Conservation (phyloP, 2,329 filamentous ascomycete genomes). For the Lasiodiplodia sp. region DNA sequence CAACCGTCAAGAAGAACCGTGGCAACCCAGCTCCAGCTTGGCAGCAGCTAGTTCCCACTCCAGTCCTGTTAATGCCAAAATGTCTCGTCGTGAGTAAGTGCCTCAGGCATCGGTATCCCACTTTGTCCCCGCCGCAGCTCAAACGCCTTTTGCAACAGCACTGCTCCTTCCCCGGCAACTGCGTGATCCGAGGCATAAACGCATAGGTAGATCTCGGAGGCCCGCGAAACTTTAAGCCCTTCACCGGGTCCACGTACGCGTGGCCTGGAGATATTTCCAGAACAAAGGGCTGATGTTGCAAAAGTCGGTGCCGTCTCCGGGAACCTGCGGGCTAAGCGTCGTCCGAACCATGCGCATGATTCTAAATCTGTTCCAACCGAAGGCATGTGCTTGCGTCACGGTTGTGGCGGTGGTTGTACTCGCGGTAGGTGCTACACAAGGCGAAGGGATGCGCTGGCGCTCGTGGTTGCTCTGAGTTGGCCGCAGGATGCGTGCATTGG, state of each 20-base stretch:
- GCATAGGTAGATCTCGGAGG: background rate
- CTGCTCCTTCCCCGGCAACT: background rate
- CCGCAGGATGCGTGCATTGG: background rate
- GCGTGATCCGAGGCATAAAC: constrained; percentile 17
- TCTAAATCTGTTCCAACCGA: background rate
- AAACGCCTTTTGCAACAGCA: constrained; percentile 7
- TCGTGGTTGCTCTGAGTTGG: background rate
- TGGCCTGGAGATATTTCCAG: constrained; percentile 13
- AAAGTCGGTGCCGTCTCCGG: background rate
- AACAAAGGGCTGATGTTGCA: background rate
- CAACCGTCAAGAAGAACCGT: no score
- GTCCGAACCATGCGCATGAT: background rate
- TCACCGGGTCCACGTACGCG: constrained; percentile 9
- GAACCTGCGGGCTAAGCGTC: background rate
- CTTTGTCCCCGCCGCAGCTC: constrained; percentile 6
- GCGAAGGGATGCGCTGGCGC: background rate
- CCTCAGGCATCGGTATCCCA: constrained; percentile 7
- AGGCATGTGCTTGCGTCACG: background rate
- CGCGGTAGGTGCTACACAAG: constrained; percentile 1
- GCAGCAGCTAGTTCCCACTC: background rate
- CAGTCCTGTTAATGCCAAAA: background rate
- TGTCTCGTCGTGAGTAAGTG: background rate
- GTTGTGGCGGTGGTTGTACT: background rate
- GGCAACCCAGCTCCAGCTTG: background rate
- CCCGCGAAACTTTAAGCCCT: constrained; percentile 13